Conservation (phyloP, 805 yeast species). For the Barnettozyma wickerhamii region DNA sequence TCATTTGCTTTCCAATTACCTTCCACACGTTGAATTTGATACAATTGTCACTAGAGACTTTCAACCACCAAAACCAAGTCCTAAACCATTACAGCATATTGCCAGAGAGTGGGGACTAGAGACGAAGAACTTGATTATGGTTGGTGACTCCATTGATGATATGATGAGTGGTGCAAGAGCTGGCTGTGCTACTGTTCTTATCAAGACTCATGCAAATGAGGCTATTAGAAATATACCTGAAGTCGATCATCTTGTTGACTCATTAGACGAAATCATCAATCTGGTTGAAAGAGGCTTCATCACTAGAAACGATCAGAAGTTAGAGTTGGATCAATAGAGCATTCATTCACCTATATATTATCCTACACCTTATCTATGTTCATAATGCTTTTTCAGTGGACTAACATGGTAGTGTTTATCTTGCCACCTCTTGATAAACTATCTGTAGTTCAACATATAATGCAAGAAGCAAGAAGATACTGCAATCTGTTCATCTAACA, state of each 20-base stretch:
- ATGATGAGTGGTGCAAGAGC: constrained; percentile 62
- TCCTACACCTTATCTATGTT: too few species aligned
- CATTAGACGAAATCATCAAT: constrained; percentile 33
- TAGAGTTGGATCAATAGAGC: too few species aligned
- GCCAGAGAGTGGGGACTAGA: constrained; percentile 42
- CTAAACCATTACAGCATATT: constrained; percentile 57
- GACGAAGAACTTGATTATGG: constrained; percentile 54
- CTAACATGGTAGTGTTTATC: too few species aligned
- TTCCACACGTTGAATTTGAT: constrained; percentile 39
- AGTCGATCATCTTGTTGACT: constrained; percentile 21
- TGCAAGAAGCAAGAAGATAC: constrained; percentile 15
- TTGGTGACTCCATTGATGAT: constrained; percentile 72
- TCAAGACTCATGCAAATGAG: constrained; percentile 48
- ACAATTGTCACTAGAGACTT: constrained; percentile 61
- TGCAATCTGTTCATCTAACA: constrained; percentile 13
- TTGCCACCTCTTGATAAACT: too few species aligned
- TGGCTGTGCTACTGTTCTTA: constrained; percentile 53
- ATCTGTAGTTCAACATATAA: constrained; percentile 4
- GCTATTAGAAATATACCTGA: constrained; percentile 35
- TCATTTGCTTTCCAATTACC: constrained; percentile 41
- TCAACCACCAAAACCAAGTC: constrained; percentile 65
- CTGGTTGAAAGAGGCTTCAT: constrained; percentile 34
- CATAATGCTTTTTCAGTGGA: too few species aligned
- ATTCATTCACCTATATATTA: too few species aligned
- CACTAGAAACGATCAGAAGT: constrained; percentile 4